Conservation (phyloP, 2,329 filamentous ascomycete genomes). For the Beauveria sp. region DNA sequence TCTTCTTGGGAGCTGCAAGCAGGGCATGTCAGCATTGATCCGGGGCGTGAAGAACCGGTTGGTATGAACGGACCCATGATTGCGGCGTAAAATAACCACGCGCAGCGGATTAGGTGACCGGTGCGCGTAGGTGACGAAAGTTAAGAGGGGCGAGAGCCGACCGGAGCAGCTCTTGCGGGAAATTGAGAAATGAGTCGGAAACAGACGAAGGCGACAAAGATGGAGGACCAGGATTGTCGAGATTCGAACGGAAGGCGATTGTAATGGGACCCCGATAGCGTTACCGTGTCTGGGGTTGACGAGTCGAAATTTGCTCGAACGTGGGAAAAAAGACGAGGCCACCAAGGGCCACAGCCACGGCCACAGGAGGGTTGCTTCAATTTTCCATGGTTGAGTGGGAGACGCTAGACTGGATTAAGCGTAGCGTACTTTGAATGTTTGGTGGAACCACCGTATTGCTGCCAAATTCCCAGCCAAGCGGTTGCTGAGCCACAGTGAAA, state of each 20-base stretch:
- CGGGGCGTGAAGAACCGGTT: constrained; percentile 3
- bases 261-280: constrained; percentile 29
- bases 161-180: constrained; percentile 8
- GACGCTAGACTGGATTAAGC: constrained; percentile 24
- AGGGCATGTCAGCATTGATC: constrained; percentile 13
- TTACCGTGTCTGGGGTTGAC: constrained; percentile 35
- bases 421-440: constrained; percentile 11
- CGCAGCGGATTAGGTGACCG: constrained; percentile 37
- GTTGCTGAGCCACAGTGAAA: constrained; percentile 1
- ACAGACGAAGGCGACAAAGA: constrained; percentile 6
- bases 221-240: constrained; percentile 15
- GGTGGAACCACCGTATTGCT: not conserved
- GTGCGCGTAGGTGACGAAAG: constrained; percentile 29
- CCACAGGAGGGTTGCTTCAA: constrained; percentile 31
- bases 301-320: constrained; percentile 36
- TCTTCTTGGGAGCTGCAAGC: constrained; percentile 76
- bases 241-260: constrained; percentile 18
- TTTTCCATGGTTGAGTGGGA: constrained; percentile 34
- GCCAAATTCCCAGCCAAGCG: not conserved
- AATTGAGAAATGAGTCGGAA: constrained; percentile 10
- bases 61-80: constrained; percentile 48
- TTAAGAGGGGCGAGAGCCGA: constrained; percentile 15
- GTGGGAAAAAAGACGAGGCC: constrained; percentile 28
- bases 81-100: constrained; percentile 42
- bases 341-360: constrained; percentile 11